Conservation (phyloP, 192 early-diverging fungal genomes). For the Coemansia sp. region DNA sequence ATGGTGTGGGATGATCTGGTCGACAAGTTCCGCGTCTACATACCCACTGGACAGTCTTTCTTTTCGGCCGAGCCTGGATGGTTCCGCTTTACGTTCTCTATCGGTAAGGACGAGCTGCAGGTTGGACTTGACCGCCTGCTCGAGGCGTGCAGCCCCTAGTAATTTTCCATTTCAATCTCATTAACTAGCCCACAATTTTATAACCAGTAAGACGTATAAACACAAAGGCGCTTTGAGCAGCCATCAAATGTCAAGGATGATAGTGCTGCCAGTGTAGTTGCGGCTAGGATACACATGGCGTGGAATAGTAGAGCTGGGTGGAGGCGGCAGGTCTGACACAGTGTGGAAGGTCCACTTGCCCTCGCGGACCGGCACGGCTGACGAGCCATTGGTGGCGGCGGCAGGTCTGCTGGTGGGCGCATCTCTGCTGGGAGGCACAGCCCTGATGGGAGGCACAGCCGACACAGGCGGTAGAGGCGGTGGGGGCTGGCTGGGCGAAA, state of each 20-base stretch:
- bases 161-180: neutral
- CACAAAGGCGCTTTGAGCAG: neutral
- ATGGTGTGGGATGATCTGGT: constrained; percentile 53
- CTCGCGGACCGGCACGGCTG: constrained; percentile 36
- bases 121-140: constrained; percentile 55
- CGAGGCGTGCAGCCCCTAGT: neutral
- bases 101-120: constrained; percentile 49
- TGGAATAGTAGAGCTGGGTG: constrained; percentile 15
- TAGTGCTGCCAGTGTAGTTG: constrained; percentile 32
- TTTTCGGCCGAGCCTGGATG: constrained; percentile 58
- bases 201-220: neutral
- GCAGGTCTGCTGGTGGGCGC: constrained; percentile 1
- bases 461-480: constrained; percentile 35
- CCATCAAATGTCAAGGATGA: constrained; percentile 24
- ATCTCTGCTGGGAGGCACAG: neutral
- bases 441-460: constrained; percentile 3
- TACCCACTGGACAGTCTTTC: constrained; percentile 70
- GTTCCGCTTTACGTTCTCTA: constrained; percentile 66
- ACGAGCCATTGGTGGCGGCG: constrained; percentile 2
- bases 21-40: constrained; percentile 61
- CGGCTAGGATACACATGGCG: constrained; percentile 44
- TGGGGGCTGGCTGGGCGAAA: constrained; percentile 21
- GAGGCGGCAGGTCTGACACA: constrained; percentile 29
- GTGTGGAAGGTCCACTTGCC: constrained; percentile 53
- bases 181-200: neutral